Base-by-base conservation (phyloP, 495 filamentous ascomycete genomes). In the Bombardia bombarda region DNA sequence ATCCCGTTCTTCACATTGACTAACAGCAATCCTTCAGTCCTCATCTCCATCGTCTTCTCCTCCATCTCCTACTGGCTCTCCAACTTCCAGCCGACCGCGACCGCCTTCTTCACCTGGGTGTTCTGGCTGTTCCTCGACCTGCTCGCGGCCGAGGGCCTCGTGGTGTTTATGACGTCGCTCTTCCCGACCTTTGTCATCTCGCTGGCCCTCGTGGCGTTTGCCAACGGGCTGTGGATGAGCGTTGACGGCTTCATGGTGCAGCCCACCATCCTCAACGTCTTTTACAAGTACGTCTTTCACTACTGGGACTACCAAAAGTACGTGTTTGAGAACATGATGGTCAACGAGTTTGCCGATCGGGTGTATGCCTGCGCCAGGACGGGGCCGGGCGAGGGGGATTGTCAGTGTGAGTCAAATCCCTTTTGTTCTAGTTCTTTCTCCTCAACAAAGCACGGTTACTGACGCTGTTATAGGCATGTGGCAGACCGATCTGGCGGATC, bases 271-370 rank as follows among this genome's bases (percentile, higher is more conserved):
- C 63, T 92, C 33, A 92, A 92, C 56, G 75, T 77, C 8, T 92
- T 92, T 46, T 92, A 83, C 80, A 75, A 77, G 56, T 92, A 90
- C 57, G 83, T 84, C 1, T 88, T 89, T 50, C 79, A 85, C 49
- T 89, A 84, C 54, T 90, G 88, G 55, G 84, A 90, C 52, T 89
- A 88, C 53, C 84, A 87, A 64, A 70, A 76, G 16, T 90, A 87
- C 50, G 86, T 90, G 23, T 90, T 92, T 69, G 82, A 87, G 48
- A 86, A 86, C 14, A 89, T 92, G 86, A 87, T 92, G 84, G 76
- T 90, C 17, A 90, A 90, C 55, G 84, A 92, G 61, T 89, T 92
- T 54, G 62, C 58, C 0, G 28, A 77, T 12, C 61, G 84, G 1
- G 71, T 49, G 8, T 92, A 84, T 54, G 56, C 55, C 16, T 90